phyloP scores from a whole-genome alignment of 2,329 filamentous ascomycete species.

The Neonectria punicea region DNA sequence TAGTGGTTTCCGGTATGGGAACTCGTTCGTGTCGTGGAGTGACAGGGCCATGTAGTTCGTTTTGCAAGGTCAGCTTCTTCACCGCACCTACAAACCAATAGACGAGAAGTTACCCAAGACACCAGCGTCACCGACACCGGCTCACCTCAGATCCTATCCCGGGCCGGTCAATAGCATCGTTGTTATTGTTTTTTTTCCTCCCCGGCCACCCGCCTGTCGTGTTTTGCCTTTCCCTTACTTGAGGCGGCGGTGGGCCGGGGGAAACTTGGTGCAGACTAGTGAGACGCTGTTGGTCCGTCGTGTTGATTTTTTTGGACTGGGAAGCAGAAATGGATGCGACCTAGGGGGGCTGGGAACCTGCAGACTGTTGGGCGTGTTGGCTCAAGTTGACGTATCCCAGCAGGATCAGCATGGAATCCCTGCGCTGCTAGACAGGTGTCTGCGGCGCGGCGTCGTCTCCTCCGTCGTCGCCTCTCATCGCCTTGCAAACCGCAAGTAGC shows the following conservation, averaged over 20 bases:
- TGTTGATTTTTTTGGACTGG: conserved; percentile 21
- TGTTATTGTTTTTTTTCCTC: conserved; percentile 12
- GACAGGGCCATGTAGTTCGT: conserved; percentile 1
- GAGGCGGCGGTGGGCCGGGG: conserved; percentile 25
- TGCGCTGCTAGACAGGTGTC: conserved; percentile 19
- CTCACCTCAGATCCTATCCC: conserved; percentile 8
- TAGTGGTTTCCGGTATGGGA: conserved; percentile 17
- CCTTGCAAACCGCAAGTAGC: not conserved
- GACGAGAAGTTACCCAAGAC: not conserved
- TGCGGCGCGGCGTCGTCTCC: conserved; percentile 25
- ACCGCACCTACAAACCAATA: conserved; percentile 10
- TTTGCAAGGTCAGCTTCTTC: conserved; percentile 7
- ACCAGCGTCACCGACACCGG: conserved; percentile 11
- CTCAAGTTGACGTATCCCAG: conserved; percentile 30
- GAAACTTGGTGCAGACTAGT: conserved; percentile 21
- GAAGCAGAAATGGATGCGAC: conserved; percentile 30
- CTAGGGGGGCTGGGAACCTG: conserved; percentile 40
- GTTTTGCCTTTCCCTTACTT: conserved; percentile 16
- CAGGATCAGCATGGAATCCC: conserved; percentile 35
- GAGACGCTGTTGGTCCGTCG: conserved; percentile 37
- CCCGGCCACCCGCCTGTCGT: not conserved
- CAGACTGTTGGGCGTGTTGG: conserved; percentile 28
- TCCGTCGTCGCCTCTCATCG: not conserved
- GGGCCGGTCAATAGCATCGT: conserved; percentile 2
- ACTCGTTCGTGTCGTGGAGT: conserved; percentile 17